Percentiles rank a stretch among this genome's conserved stretches.
Conservation (phyloP, 768 basidiomycete genomes). For the Podaxis rugospora region DNA sequence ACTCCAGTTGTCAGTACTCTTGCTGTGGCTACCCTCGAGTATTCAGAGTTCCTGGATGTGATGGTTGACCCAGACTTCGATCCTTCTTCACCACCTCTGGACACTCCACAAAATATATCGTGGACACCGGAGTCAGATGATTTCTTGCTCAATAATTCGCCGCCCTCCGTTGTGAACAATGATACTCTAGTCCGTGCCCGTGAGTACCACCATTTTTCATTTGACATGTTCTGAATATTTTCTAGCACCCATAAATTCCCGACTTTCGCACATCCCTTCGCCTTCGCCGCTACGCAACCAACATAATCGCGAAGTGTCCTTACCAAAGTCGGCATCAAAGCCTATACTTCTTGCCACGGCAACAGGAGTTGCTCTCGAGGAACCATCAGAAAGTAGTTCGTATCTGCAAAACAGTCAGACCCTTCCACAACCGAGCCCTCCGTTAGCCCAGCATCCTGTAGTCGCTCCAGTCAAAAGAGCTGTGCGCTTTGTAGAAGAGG, state of each 20-base stretch:
- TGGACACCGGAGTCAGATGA: neutral
- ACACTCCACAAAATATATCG: conserved; percentile 9
- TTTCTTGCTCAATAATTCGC: neutral
- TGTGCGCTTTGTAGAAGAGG: conserved; percentile 63
- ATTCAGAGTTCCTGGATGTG: conserved; percentile 60
- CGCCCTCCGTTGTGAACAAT: neutral
- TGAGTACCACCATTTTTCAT: conserved; percentile 6
- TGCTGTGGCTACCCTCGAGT: conserved; percentile 71
- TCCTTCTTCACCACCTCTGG: conserved; percentile 15
- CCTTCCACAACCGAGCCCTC: conserved; percentile 13
- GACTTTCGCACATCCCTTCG: conserved; percentile 33
- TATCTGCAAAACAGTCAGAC: neutral
- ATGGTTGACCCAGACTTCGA: conserved; percentile 48
- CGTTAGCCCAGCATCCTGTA: neutral
- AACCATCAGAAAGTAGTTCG: neutral
- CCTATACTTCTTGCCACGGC: conserved; percentile 8
- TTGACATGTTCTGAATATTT: neutral
- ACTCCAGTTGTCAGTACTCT: conserved; percentile 43
- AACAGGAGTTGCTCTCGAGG: conserved; percentile 1
- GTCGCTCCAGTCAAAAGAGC: conserved; percentile 40
- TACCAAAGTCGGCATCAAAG: neutral
- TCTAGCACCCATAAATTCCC: conserved; percentile 21
- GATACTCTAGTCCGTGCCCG: neutral
- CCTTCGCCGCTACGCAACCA: conserved; percentile 50
- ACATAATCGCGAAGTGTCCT: conserved; percentile 18